phyloP scores from a whole-genome alignment of 2,329 filamentous ascomycete species.

The Alternaria longipes region DNA sequence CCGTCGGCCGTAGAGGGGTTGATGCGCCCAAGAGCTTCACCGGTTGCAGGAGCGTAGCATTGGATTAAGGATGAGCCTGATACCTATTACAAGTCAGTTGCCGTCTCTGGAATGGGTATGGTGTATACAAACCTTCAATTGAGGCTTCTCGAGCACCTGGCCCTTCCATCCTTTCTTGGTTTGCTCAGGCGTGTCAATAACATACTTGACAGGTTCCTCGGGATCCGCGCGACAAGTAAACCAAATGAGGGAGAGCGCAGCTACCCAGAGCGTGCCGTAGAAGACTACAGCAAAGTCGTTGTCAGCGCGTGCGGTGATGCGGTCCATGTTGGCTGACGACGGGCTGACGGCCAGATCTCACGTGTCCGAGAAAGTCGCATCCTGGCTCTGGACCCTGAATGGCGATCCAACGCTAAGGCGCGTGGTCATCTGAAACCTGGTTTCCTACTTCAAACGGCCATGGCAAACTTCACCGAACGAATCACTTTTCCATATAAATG shows the following conservation, averaged over 20 bases:
- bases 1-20: slow-evolving; percentile 78
- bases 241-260: slow-evolving; percentile 36
- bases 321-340: slow-evolving; percentile 33
- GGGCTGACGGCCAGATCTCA: slow-evolving; percentile 16
- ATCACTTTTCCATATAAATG: background rate
- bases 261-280: slow-evolving; percentile 33
- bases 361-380: slow-evolving; percentile 11
- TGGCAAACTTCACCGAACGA: slow-evolving; percentile 11
- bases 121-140: slow-evolving; percentile 63
- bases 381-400: slow-evolving; percentile 16
- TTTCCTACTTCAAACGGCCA: slow-evolving; percentile 1
- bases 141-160: slow-evolving; percentile 66
- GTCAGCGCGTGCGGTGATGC: slow-evolving; percentile 35
- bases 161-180: slow-evolving; percentile 64
- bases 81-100: slow-evolving; percentile 52
- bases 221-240: slow-evolving; percentile 39
- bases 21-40: slow-evolving; percentile 79
- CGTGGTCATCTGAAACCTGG: slow-evolving; percentile 26
- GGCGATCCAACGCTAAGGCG: slow-evolving; percentile 17
- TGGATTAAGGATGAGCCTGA: slow-evolving; percentile 74
- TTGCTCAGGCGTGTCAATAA: slow-evolving; percentile 68
- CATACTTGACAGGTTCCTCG: slow-evolving; percentile 65
- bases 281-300: slow-evolving; percentile 29
- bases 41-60: slow-evolving; percentile 91
- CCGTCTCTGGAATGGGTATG: background rate